A percentile compares a stretch with the other conserved stretches of the same genome.
Conservation (phyloP, 768 basidiomycete genomes). For the Megacollybia marginata region DNA sequence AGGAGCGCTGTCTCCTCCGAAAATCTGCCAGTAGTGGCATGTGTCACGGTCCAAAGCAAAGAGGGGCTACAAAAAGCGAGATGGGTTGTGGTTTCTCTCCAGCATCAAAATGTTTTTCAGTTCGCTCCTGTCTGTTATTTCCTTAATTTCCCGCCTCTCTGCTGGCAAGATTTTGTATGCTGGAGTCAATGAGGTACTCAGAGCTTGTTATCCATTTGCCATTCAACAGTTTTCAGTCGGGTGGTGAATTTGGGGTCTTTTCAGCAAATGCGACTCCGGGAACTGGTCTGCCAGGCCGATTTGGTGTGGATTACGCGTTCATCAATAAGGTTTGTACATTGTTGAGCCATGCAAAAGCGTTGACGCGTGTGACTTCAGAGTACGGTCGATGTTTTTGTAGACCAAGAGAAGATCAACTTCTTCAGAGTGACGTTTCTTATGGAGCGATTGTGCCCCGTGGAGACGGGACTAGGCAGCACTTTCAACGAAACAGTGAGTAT, state of each 20-base stretch:
- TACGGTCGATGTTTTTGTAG: constrained; percentile 38
- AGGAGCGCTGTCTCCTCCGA: too few relatives aligned
- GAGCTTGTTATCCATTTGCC: not conserved
- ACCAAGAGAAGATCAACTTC: constrained; percentile 41
- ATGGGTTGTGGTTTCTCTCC: too few relatives aligned
- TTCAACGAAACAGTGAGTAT: constrained; percentile 37
- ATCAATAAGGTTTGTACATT: constrained; percentile 31
- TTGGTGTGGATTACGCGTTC: constrained; percentile 36
- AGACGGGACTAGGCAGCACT: constrained; percentile 28
- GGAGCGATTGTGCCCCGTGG: constrained; percentile 35
- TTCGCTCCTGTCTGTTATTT: not conserved
- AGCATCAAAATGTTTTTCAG: not conserved
- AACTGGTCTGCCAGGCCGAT: constrained; percentile 33
- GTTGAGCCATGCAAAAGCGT: not conserved
- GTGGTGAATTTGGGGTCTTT: constrained; percentile 40
- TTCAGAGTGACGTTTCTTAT: constrained; percentile 44
- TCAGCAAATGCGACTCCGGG: constrained; percentile 17
- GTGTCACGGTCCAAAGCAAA: too few relatives aligned
- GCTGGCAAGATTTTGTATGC: constrained; percentile 33
- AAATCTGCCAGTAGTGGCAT: too few relatives aligned
- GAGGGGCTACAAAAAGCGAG: too few relatives aligned
- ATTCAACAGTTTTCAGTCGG: constrained; percentile 23
- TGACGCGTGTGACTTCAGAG: constrained; percentile 16
- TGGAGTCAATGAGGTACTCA: constrained; percentile 35
- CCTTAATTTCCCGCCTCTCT: not conserved